These are phyloP conservation scores for Cymbidium sinense DNA, from an alignment of 106 monocot genomes.

Conservation along the genomic window DNA sequence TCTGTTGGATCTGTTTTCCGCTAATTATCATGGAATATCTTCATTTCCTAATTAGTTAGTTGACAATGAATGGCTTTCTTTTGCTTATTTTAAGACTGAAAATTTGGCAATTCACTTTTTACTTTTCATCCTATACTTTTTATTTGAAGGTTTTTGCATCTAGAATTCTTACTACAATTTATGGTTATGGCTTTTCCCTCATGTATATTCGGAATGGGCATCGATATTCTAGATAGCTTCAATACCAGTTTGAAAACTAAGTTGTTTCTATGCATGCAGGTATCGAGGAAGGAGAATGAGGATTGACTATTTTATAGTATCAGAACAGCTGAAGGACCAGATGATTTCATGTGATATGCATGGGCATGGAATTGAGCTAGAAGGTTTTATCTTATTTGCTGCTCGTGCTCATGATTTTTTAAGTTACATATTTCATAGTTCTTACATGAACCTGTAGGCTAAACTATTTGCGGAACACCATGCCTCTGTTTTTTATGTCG, in stretches of 20 bases:
- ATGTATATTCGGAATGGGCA: neutral
- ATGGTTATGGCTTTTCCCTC: neutral
- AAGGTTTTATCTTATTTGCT: constrained; percentile 44
- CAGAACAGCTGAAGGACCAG: constrained; percentile 64
- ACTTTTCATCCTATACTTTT: neutral
- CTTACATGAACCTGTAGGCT: neutral
- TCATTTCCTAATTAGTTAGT: too few species aligned
- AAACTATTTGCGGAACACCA: neutral
- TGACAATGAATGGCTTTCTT: neutral
- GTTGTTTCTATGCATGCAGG: constrained; percentile 19
- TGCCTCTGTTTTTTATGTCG: neutral
- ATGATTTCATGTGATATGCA: constrained; percentile 72
- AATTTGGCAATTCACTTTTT: too few species aligned
- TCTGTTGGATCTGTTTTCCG: too few species aligned
- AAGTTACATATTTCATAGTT: neutral
- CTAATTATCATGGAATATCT: too few species aligned
- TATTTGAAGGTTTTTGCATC: neutral
- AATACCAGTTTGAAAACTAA: neutral
- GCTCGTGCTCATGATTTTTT: neutral
- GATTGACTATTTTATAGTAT: constrained; percentile 92
- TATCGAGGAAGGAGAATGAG: constrained; percentile 95
- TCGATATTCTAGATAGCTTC: neutral
- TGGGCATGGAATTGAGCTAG: constrained; percentile 81
- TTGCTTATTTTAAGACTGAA: neutral
- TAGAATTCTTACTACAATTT: neutral